Evolutionary conservation across 176 grass and related monocot genomes (phyloP), one percentile per base, ranked within the genome.

Genomic region (Melocanna baccifera): DNA sequence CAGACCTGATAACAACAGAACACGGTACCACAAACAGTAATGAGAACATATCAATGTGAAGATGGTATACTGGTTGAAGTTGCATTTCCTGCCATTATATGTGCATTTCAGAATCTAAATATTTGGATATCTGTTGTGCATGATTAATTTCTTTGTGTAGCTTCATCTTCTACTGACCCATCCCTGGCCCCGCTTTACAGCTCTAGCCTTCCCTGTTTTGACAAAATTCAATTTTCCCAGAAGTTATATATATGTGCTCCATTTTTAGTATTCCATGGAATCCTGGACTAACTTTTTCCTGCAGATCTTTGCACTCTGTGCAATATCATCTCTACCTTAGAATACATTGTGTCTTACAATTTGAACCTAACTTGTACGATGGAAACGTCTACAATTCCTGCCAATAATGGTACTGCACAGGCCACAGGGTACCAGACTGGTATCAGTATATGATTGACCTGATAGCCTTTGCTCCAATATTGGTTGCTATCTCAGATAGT

Each of bases 61-160:
- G 45, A 53, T 7, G 2, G 0, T 61, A 40, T 80, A 40, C 63
- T 84, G 23, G 28, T 42, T 68, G 67, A 34, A 76, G 41, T 2
- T 67, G 42, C 12, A 66, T 46, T 68, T 75, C 70, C 32, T 69
- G 15, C 50, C 34, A 80, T 47, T 53, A 6, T 28, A 29, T 75
- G 9, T 69, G 52, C 69, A 85, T 51, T 80, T 23, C 2, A 16
- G 45, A 20, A 14, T 67, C 5, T 19, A 41, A 64, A 12, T 34
- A 25, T 81, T 22, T 81, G 50, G 50, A 66, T 45, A 61, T 69
- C 40, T 6, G 57, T 67, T 87, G 36, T 81, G 12, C 52, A 45
- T 16, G 16, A 43, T 58, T 42, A 58, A 40, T 66, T 66, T 73
- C 16, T 19, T 78, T 48, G 46, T 4, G 13, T 48, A 48, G 46